Conservation (phyloP, 768 basidiomycete genomes). For the Coprinopsis marcescibilis region DNA sequence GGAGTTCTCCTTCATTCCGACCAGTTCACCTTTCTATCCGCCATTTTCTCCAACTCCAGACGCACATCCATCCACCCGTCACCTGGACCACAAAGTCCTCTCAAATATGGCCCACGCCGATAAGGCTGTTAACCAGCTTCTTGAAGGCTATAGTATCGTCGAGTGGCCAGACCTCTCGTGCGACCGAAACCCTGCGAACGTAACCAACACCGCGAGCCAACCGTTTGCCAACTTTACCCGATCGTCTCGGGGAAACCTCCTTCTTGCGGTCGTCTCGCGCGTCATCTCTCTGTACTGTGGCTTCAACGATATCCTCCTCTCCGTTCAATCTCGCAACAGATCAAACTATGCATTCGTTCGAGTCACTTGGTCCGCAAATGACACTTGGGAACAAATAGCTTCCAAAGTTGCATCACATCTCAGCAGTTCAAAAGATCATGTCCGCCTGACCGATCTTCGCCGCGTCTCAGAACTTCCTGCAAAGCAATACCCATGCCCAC, state of each 20-base stretch:
- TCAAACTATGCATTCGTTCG: conserved; percentile 14
- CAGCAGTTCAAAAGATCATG: neutral
- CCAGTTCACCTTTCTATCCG: neutral
- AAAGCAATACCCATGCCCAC: conserved; percentile 24
- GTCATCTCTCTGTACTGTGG: conserved; percentile 26
- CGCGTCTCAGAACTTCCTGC: conserved; percentile 19
- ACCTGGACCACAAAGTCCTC: neutral
- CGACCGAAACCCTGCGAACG: conserved; percentile 17
- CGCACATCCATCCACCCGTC: neutral
- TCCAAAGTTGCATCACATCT: conserved; percentile 8
- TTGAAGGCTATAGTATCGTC: conserved; percentile 24
- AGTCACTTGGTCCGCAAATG: conserved; percentile 19
- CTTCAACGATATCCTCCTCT: conserved; percentile 24
- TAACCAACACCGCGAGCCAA: conserved; percentile 10
- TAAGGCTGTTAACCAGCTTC: conserved; percentile 3
- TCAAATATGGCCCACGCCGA: neutral
- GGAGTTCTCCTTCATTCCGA: too few species aligned
- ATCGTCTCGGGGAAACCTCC: conserved; percentile 5
- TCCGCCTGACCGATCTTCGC: conserved; percentile 14
- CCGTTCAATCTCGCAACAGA: conserved; percentile 13
- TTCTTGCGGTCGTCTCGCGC: conserved; percentile 21
- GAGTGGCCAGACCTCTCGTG: conserved; percentile 29
- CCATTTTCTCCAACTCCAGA: neutral
- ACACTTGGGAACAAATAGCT: conserved; percentile 20
- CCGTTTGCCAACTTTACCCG: conserved; percentile 2